Conservation (phyloP, 345 rosid species). For the Turnera subulata region DNA sequence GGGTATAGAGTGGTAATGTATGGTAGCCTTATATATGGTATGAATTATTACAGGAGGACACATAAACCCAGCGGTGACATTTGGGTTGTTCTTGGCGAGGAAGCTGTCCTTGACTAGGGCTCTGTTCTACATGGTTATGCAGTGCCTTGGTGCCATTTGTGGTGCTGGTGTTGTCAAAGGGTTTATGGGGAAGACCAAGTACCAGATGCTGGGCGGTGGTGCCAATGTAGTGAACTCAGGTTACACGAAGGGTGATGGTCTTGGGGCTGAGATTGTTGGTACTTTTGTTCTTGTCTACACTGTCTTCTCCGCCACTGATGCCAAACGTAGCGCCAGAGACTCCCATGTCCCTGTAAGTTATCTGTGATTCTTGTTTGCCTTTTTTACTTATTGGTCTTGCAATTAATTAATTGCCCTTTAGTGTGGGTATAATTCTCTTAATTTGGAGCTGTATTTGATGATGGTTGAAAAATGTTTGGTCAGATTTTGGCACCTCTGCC, state of each 20-base stretch:
- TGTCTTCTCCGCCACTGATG: not conserved
- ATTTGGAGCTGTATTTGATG: too few relatives aligned
- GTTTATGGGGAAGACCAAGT: not conserved
- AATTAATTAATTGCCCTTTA: too few relatives aligned
- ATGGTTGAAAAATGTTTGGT: not conserved
- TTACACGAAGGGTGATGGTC: not conserved
- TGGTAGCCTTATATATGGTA: not conserved
- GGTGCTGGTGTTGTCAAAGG: not conserved
- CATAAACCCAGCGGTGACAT: not conserved
- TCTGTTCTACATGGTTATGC: not conserved
- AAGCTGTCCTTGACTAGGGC: not conserved
- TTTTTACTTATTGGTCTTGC: not conserved
- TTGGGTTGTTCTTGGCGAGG: not conserved
- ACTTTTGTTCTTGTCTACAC: not conserved
- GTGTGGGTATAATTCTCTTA: too few relatives aligned
- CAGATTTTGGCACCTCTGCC: not conserved
- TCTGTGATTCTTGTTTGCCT: not conserved
- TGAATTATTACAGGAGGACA: not conserved
- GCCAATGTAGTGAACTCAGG: not conserved
- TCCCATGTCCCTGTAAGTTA: not conserved
- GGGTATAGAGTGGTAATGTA: too few relatives aligned
- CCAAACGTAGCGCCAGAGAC: not conserved
- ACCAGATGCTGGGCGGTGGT: not conserved
- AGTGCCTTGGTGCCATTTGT: not conserved
- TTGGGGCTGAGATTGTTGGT: not conserved